Evolutionary conservation across 148 eudicot species (phyloP), one percentile per base, ranked within the genome.

Genomic region (Salicornia ramosissima): DNA sequence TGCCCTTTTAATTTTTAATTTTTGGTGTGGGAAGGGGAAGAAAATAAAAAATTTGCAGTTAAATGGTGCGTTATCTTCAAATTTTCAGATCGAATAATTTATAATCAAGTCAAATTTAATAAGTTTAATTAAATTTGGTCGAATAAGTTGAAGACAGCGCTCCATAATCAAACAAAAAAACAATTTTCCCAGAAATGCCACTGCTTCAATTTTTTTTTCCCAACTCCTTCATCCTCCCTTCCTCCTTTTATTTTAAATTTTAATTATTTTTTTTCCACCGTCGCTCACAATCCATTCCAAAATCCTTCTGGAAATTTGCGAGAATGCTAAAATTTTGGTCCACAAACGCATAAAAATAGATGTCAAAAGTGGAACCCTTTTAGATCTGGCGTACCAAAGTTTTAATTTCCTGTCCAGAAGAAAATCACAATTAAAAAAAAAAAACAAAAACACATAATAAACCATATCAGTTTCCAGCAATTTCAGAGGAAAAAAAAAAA

Each of bases 351-450:
- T n/a, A n/a, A n/a, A n/a, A n/a, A n/a, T 56, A 76, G 69, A 76
- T 76, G 71, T 58, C 62, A 66, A 58, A 78, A 74, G 70, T 74
- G 73, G 78, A 68, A 60, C 74, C 77, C 71, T 80, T 69, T 78
- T 75, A 81, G 85, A 82, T 78, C 82, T 82, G 76, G 80, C 80
- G 80, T 78, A 84, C 84, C 88, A 82, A 75, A 63, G 89, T 77
- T 79, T 76, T 81, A 74, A 78, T 83, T 75, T 79, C 92, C 92
- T 87, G 92, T 82, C 19, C 51, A 77, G 53, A 73, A 77, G 53
- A 73, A 73, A 75, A 79, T 69, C 64, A 73, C 71, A 67, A 76
- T 43, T 30, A 67, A 75, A 55, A 70, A 75, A 70, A 75, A 65
- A 3, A 3, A 4, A 36, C 40, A 77, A 71, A 79, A 77, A 80